Percentiles rank a stretch among this genome's conserved stretches.
Conservation (phyloP, 306 rosid genomes). For the Pueraria montana region DNA sequence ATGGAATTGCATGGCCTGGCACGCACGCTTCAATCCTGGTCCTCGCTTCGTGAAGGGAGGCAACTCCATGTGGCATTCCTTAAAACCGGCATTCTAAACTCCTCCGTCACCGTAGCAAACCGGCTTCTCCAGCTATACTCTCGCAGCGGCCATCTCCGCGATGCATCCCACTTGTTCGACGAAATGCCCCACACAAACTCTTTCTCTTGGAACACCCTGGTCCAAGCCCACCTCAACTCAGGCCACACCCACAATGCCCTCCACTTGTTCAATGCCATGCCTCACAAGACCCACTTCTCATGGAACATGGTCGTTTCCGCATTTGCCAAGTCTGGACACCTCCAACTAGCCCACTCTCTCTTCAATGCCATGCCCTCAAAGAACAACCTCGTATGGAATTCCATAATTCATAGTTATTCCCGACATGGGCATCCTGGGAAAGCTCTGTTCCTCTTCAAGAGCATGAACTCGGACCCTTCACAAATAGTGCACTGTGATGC, state of each 20-base stretch:
- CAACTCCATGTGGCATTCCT: conserved; percentile 70
- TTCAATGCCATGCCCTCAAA: conserved; percentile 73
- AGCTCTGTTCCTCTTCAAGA: conserved; percentile 66
- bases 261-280: conserved; percentile 66
- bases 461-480: conserved; percentile 62
- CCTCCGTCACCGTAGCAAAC: conserved; percentile 60
- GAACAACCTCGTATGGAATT: conserved; percentile 71
- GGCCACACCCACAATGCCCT: conserved; percentile 61
- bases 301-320: conserved; percentile 70
- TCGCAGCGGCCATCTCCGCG: conserved; percentile 50
- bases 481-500: conserved; percentile 50
- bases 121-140: conserved; percentile 73
- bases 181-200: conserved; percentile 71
- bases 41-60: conserved; percentile 56
- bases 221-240: conserved; percentile 66
- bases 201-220: conserved; percentile 75
- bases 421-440: conserved; percentile 62
- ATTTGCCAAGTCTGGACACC: conserved; percentile 63
- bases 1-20: conserved; percentile 58
- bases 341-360: conserved; percentile 60
- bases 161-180: conserved; percentile 64
- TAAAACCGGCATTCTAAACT: conserved; percentile 65
- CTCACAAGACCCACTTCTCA: conserved; percentile 64
- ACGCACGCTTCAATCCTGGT: conserved; percentile 49
- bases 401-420: conserved; percentile 71